These are phyloP conservation scores for Lactarius vividus DNA, from an alignment of 768 basidiomycete genomes.

Conservation along the genomic window DNA sequence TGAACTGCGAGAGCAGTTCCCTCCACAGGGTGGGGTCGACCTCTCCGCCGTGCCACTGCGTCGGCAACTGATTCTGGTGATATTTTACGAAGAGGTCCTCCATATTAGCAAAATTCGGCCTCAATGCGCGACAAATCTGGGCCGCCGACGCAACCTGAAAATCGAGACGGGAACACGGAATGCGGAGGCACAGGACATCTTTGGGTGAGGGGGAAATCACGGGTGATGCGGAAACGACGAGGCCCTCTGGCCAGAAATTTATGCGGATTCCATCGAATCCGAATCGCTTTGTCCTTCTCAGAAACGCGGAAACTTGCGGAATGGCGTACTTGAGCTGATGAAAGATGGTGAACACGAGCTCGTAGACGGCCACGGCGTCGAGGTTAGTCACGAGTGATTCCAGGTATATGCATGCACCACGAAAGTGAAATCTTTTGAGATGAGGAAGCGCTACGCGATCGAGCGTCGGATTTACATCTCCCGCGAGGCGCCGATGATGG, in stretches of 20 bases:
- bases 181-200: not conserved
- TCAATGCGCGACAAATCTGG: not conserved
- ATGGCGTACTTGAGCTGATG: slow-evolving; percentile 6
- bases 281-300: slow-evolving; percentile 1
- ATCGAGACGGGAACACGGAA: not conserved
- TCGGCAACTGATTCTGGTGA: slow-evolving; percentile 1
- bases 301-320: not conserved
- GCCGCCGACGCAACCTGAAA: slow-evolving; percentile 4
- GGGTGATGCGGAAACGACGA: not conserved
- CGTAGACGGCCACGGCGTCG: not conserved
- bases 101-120: slow-evolving; percentile 3
- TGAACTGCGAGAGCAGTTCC: not conserved
- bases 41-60: not conserved
- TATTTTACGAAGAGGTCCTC: slow-evolving; percentile 2
- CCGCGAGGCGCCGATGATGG: not conserved
- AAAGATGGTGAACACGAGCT: not conserved
- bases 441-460: not conserved
- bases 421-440: not conserved
- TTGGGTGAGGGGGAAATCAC: not conserved
- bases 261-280: slow-evolving; percentile 6
- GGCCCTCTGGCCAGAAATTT: not conserved
- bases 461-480: not conserved
- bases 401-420: slow-evolving; percentile 1
- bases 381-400: not conserved
- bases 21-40: slow-evolving; percentile 2